A percentile compares a stretch with the other conserved stretches of the same genome.
These are phyloP conservation scores for Neurospora discreta DNA, from an alignment of 495 filamentous ascomycete genomes.

Conservation along the genomic window DNA sequence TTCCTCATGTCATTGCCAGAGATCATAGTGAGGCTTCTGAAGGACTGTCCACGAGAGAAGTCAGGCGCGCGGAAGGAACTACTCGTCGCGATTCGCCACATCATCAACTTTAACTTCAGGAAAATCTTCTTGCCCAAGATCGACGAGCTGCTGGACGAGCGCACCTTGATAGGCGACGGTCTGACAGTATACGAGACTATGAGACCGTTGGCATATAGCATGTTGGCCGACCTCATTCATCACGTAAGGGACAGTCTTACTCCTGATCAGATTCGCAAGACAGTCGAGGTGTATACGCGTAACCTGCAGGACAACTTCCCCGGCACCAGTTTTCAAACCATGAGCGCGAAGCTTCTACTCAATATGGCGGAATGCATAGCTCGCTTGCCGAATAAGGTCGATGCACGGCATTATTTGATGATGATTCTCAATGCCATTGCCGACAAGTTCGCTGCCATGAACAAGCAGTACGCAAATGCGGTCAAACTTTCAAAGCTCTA, in stretches of 20 bases:
- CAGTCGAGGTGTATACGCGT: slow-evolving; percentile 92
- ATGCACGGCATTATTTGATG: slow-evolving; percentile 89
- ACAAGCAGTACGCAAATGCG: slow-evolving; percentile 85
- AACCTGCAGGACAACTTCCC: slow-evolving; percentile 94
- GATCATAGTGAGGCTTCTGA: slow-evolving; percentile 82
- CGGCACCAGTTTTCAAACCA: slow-evolving; percentile 97
- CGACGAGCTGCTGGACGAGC: slow-evolving; percentile 86
- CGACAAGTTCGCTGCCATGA: slow-evolving; percentile 98
- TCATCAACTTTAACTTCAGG: slow-evolving; percentile 97
- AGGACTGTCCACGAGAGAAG: slow-evolving; percentile 90
- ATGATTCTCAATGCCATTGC: slow-evolving; percentile 97
- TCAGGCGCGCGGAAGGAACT: slow-evolving; percentile 90
- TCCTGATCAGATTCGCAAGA: slow-evolving; percentile 82
- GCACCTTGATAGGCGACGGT: slow-evolving; percentile 89
- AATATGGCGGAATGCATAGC: slow-evolving; percentile 98
- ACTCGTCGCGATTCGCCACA: slow-evolving; percentile 91
- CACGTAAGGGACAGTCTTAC: slow-evolving; percentile 80
- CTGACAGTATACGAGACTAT: slow-evolving; percentile 94
- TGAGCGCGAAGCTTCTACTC: slow-evolving; percentile 93
- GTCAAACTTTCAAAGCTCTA: slow-evolving; percentile 79
- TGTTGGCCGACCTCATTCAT: slow-evolving; percentile 96
- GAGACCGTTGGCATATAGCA: slow-evolving; percentile 92
- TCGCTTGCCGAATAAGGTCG: slow-evolving; percentile 76
- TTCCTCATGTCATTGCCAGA: slow-evolving; percentile 81
- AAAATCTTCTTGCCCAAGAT: slow-evolving; percentile 93